Evolutionary conservation across 2,329 filamentous ascomycete species (phyloP), one percentile per base, ranked within the genome.

Genomic region (Cylindrodendrum hubeiense): DNA sequence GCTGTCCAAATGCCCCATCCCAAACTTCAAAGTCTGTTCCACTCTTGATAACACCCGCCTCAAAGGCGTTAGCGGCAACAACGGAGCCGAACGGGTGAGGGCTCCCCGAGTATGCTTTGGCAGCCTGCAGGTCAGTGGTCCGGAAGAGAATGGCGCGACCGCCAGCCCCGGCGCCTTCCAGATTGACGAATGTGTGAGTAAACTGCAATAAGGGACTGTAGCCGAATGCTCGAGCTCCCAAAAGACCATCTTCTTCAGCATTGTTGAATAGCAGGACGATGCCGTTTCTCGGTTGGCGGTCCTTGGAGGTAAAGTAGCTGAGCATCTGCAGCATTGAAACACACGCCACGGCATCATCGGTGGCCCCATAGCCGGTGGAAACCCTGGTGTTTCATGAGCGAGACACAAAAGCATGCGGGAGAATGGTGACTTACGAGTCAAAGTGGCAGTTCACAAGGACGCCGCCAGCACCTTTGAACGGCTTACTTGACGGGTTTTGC

Each of bases 361-460:
- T 98, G 17, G 96, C 95, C 51, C 96, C 96, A 71, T 90, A 97
- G 1, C 94, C 95, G 3, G 94, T 97, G 15, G 94, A 93, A 6
- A 98, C 96, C 63, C 92, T 95, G 60, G 17, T 8, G 4, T 52
- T 7, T 12, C 15, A 54, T 77, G 51, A 77, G 75, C 30, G 15
- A 56, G 17, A 12, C 13, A n/a, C n/a, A n/a, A 21, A 28, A 12
- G 26, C 17, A 1, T 19, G 34, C 5, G 8, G 21, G 33, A 22
- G 9, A 2, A 21, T 24, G 21, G 15, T 7, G n/a, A 78, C 85
- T 70, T 74, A 87, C 85, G 87, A 88, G 80, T 97, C 96, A 76
- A 96, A 97, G 77, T 98, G 96, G 19, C 95, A 95, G 78, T 98
- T 98, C 71, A 98, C 92, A 47, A 99, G 86, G 19, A 97, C 94